phyloP scores from a whole-genome alignment of 176 grass and related monocot genomes.

The Musa troglodytarum region DNA sequence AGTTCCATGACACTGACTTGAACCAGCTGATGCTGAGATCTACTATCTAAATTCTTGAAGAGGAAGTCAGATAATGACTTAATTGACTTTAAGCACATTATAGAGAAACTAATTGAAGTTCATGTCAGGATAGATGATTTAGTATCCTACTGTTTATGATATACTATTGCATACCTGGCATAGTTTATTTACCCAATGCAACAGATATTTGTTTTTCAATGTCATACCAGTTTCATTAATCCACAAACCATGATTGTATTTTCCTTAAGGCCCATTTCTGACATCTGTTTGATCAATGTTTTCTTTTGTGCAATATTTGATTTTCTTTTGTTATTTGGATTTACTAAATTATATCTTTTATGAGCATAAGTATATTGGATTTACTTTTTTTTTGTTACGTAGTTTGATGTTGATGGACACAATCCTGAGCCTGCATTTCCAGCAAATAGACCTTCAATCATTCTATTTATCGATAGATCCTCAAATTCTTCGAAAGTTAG shows the following conservation, averaged over 20 bases:
- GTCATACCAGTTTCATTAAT: background rate
- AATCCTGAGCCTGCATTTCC: conserved; percentile 53
- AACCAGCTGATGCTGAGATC: no score
- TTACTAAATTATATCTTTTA: conserved; percentile 9
- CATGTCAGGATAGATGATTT: background rate
- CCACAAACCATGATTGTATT: background rate
- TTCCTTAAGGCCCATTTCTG: background rate
- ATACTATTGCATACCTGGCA: background rate
- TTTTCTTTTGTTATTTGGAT: background rate
- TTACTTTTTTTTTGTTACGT: conserved; percentile 26
- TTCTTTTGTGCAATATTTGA: background rate
- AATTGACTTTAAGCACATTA: no score
- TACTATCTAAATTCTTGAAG: background rate
- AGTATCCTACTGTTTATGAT: background rate
- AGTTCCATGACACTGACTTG: no score
- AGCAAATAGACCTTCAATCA: conserved; percentile 50
- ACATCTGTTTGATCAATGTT: background rate
- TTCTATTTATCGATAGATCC: conserved; percentile 85
- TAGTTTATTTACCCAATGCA: background rate
- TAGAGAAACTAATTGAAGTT: no score
- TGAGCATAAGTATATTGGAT: conserved; percentile 24
- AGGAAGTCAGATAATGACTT: background rate
- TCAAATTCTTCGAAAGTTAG: conserved; percentile 54
- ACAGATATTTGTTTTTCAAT: background rate
- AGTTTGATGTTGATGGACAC: conserved; percentile 57